These are phyloP conservation scores for Endothia cerciana DNA, from an alignment of 2,329 filamentous ascomycete genomes.

Conservation along the genomic window DNA sequence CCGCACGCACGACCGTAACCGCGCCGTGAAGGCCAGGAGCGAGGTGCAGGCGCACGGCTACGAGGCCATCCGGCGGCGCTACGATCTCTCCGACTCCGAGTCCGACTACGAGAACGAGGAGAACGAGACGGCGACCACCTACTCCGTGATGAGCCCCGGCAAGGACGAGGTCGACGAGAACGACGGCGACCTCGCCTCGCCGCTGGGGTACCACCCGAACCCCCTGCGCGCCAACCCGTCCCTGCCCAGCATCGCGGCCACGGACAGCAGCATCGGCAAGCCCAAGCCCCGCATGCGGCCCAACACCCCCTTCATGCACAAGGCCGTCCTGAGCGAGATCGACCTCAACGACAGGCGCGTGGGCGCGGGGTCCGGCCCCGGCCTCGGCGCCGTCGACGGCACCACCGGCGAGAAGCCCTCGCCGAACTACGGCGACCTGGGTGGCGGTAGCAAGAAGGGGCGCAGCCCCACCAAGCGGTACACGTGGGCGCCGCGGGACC, in stretches of 20 bases:
- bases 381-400: conserved; percentile 15
- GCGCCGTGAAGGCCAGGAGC: conserved; percentile 42
- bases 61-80: conserved; percentile 50
- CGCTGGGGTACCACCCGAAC: conserved; percentile 53
- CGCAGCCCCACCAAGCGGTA: conserved; percentile 23
- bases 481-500: conserved; percentile 34
- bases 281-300: conserved; percentile 28
- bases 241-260: conserved; percentile 24
- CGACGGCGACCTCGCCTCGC: conserved; percentile 30
- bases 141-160: conserved; percentile 26
- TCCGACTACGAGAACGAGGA: conserved; percentile 45
- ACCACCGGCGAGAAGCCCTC: conserved; percentile 15
- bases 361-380: conserved; percentile 46
- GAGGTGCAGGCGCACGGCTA: conserved; percentile 45
- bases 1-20: conserved; percentile 56
- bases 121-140: conserved; percentile 34
- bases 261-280: conserved; percentile 22
- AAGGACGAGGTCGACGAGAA: conserved; percentile 33
- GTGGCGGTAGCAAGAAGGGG: not conserved
- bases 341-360: conserved; percentile 49
- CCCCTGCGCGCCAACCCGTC: conserved; percentile 58
- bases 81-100: conserved; percentile 45
- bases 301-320: conserved; percentile 39
- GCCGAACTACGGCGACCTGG: conserved; percentile 10
- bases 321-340: conserved; percentile 49